Conservation (phyloP, 768 basidiomycete genomes). For the Baorangia bicolor region DNA sequence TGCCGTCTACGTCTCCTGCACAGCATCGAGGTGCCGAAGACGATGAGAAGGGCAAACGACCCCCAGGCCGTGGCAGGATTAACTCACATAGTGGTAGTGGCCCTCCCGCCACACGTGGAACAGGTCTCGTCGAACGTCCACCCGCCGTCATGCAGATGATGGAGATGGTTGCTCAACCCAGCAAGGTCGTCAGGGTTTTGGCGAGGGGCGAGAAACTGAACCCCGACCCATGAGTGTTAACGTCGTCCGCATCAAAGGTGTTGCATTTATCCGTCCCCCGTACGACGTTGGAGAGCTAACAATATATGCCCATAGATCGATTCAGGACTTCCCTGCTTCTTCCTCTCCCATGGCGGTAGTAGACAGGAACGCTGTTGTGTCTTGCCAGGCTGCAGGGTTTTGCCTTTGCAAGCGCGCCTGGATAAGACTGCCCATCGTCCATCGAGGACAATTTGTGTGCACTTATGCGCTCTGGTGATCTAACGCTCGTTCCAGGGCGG, state of each 20-base stretch:
- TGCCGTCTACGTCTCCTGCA: slow-evolving; percentile 11
- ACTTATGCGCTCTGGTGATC: slow-evolving; percentile 21
- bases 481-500: slow-evolving; percentile 16
- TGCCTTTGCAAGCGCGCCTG: slow-evolving; percentile 20
- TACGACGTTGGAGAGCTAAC: not conserved
- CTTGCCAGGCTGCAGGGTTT: slow-evolving; percentile 25
- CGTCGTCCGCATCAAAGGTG: slow-evolving; percentile 13
- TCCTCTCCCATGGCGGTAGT: slow-evolving; percentile 16
- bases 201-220: slow-evolving; percentile 86
- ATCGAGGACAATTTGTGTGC: slow-evolving; percentile 25
- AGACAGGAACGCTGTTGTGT: slow-evolving; percentile 23
- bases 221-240: slow-evolving; percentile 33
- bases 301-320: slow-evolving; percentile 3
- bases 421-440: slow-evolving; percentile 22
- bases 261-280: not conserved
- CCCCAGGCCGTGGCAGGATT: slow-evolving; percentile 26
- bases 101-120: slow-evolving; percentile 22
- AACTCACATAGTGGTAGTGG: slow-evolving; percentile 24
- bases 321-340: slow-evolving; percentile 19
- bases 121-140: slow-evolving; percentile 70
- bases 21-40: slow-evolving; percentile 27
- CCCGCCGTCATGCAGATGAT: slow-evolving; percentile 81
- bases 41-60: slow-evolving; percentile 36
- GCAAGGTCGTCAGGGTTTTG: slow-evolving; percentile 73
- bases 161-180: slow-evolving; percentile 71